These are phyloP conservation scores for Lepidium didymum DNA, from an alignment of 345 rosid species.

Conservation along the genomic window DNA sequence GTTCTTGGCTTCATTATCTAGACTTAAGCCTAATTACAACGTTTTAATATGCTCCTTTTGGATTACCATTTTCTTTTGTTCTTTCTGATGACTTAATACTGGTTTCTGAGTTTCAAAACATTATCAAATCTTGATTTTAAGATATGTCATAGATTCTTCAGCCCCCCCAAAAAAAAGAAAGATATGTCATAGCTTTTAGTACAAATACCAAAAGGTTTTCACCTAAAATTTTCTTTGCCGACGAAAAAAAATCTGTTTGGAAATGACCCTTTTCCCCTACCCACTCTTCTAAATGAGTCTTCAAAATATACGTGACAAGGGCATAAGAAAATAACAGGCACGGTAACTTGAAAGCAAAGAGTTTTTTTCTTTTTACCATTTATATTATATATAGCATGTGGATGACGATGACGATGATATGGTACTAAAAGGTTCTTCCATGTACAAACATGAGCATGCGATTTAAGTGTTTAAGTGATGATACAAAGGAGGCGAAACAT, in stretches of 20 bases:
- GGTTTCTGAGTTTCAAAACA: not conserved
- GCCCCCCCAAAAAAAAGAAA: too few relatives aligned
- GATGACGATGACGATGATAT: constrained; percentile 12
- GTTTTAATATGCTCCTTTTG: not conserved
- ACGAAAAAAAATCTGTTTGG: too few relatives aligned
- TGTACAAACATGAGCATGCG: constrained; percentile 21
- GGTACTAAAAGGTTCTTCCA: constrained; percentile 12
- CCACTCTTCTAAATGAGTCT: too few relatives aligned
- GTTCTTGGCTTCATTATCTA: constrained; percentile 10
- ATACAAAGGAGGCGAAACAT: constrained; percentile 9
- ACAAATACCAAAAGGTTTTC: too few relatives aligned
- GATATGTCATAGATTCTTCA: too few relatives aligned
- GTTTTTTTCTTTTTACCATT: not conserved
- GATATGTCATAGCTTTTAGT: too few relatives aligned
- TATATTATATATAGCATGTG: constrained; percentile 1
- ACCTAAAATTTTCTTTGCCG: too few relatives aligned
- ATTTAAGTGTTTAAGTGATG: not conserved
- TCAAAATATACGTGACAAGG: too few relatives aligned
- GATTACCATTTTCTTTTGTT: not conserved
- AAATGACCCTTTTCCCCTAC: too few relatives aligned
- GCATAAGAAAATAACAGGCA: not conserved
- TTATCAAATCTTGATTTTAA: not conserved
- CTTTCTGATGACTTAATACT: not conserved
- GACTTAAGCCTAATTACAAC: not conserved
- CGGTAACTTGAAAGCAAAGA: not conserved